Percentiles rank a stretch among this genome's conserved stretches.
Evolutionary conservation across 2,329 filamentous ascomycete genomes (phyloP).

Genomic region (Sporothrix luriei): DNA sequence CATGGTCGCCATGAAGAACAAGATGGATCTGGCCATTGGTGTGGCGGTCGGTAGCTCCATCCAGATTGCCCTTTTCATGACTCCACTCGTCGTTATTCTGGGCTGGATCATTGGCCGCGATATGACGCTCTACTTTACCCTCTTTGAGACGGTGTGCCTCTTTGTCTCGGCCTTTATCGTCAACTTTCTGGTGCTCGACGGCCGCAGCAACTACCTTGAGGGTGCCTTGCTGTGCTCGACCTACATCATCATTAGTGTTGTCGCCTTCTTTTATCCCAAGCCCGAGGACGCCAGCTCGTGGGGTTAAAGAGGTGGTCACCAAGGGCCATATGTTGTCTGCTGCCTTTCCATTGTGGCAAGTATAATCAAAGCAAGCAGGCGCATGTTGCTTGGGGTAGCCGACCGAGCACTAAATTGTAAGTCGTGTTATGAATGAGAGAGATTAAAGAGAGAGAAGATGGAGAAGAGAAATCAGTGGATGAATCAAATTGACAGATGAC

Average conservation of each 20-base stretch:
- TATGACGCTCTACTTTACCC: slow-evolving; percentile 83
- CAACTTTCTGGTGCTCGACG: slow-evolving; percentile 84
- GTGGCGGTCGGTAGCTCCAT: slow-evolving; percentile 72
- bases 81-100: slow-evolving; percentile 68
- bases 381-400: background rate
- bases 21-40: slow-evolving; percentile 74
- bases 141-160: slow-evolving; percentile 85
- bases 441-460: background rate
- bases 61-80: slow-evolving; percentile 72
- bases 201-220: slow-evolving; percentile 84
- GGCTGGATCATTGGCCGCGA: slow-evolving; percentile 69
- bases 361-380: background rate
- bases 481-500: background rate
- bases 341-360: background rate
- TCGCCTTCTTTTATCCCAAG: slow-evolving; percentile 66
- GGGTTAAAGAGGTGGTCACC: slow-evolving; percentile 16
- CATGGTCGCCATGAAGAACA: slow-evolving; percentile 71
- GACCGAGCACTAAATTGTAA: background rate
- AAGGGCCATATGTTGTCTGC: background rate
- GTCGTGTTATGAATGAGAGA: background rate
- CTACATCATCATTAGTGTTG: slow-evolving; percentile 68
- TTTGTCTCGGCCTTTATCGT: slow-evolving; percentile 84
- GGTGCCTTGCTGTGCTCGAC: slow-evolving; percentile 69
- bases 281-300: slow-evolving; percentile 30
- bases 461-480: background rate